These are phyloP conservation scores for Debaryomyces hansenii DNA, from an alignment of 805 yeast species.

Conservation along the genomic window DNA sequence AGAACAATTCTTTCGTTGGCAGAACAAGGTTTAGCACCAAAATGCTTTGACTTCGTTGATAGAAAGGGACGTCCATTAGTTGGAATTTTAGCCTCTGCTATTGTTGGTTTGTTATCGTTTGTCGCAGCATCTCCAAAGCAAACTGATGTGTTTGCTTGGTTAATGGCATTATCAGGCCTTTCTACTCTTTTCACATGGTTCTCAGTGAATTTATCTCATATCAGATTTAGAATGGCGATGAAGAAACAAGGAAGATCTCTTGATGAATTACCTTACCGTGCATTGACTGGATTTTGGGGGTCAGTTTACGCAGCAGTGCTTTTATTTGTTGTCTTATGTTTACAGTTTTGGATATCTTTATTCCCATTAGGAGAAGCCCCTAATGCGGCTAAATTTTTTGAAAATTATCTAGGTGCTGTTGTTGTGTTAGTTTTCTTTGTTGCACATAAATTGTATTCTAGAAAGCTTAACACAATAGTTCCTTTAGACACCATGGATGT, in stretches of 20 bases:
- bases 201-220: slow-evolving; percentile 31
- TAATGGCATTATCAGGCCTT: slow-evolving; percentile 34
- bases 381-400: slow-evolving; percentile 48
- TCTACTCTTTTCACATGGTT: slow-evolving; percentile 39
- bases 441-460: slow-evolving; percentile 49
- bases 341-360: slow-evolving; percentile 37
- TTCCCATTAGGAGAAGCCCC: slow-evolving; percentile 29
- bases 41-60: slow-evolving; percentile 35
- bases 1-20: slow-evolving; percentile 41
- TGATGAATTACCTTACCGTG: slow-evolving; percentile 53
- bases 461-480: slow-evolving; percentile 33
- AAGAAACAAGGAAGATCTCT: slow-evolving; percentile 37
- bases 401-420: slow-evolving; percentile 52
- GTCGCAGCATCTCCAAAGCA: slow-evolving; percentile 41
- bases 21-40: slow-evolving; percentile 42
- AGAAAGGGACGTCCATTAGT: slow-evolving; percentile 40
- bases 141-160: slow-evolving; percentile 36
- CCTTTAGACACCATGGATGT: slow-evolving; percentile 56
- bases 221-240: slow-evolving; percentile 33
- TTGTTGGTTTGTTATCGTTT: slow-evolving; percentile 38
- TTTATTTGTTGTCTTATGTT: slow-evolving; percentile 25
- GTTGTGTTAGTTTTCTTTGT: slow-evolving; percentile 49
- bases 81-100: slow-evolving; percentile 33
- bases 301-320: slow-evolving; percentile 25
- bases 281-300: slow-evolving; percentile 47